Conservation (phyloP, 305 asterid genomes). For the Ilex paraguariensis region DNA sequence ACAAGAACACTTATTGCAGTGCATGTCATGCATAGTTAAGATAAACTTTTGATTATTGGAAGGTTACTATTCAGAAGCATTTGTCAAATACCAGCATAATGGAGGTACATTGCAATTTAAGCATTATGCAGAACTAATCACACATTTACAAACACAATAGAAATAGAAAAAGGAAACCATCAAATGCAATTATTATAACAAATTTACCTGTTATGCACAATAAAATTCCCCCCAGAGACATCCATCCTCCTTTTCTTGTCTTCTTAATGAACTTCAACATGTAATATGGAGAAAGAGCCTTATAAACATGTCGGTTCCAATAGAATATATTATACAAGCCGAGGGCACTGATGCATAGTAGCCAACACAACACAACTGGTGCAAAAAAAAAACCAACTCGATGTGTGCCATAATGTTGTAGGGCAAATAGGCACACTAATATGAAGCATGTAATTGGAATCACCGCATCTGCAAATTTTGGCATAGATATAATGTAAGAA, state of each 20-base stretch:
- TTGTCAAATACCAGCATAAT: background rate
- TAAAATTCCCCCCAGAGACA: slow-evolving; percentile 29
- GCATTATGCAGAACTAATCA: background rate
- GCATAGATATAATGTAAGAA: background rate
- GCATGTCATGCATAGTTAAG: background rate
- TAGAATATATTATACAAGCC: slow-evolving; percentile 18
- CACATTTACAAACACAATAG: background rate
- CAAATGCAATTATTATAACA: no score
- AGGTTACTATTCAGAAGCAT: background rate
- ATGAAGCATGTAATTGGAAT: slow-evolving; percentile 18
- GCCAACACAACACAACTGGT: slow-evolving; percentile 19
- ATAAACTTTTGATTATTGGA: no score
- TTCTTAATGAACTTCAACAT: slow-evolving; percentile 25
- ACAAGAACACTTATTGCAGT: no score
- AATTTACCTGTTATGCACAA: slow-evolving; percentile 25
- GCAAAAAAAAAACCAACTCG: slow-evolving; percentile 20
- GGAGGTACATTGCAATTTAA: background rate
- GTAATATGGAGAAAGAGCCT: slow-evolving; percentile 19
- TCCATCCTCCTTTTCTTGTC: slow-evolving; percentile 27
- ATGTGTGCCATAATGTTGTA: slow-evolving; percentile 24
- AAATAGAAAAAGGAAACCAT: background rate
- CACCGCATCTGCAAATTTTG: slow-evolving; percentile 15
- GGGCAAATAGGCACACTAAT: slow-evolving; percentile 16
- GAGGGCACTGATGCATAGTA: slow-evolving; percentile 18
- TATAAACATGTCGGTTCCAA: slow-evolving; percentile 22